Base-by-base conservation (phyloP, 2,329 filamentous ascomycete species). In the Mycosphaerella arachidis region DNA sequence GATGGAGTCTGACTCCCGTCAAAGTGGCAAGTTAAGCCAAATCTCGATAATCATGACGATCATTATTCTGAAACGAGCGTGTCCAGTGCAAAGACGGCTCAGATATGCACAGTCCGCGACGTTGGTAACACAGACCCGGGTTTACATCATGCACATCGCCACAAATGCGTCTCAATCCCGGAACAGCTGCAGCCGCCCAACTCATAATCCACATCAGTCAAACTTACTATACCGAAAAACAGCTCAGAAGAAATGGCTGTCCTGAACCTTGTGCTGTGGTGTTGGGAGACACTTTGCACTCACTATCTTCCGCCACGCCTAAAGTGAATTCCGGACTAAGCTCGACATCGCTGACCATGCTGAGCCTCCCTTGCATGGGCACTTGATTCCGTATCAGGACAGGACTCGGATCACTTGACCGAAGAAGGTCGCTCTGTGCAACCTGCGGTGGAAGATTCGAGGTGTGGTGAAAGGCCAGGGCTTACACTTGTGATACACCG, bases 51-150 rank as follows among this genome's bases (percentile, higher is more conserved):
- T 30, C 18, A 29, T 29, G 5, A 12, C 13, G 20, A 30, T 30
- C 46, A 6, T 52, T 20, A 10, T 33, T 30, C 29, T 31, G 30
- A 35, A 37, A 56, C 40, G 31, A 56, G 5, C 5, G 29, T 5
- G 6, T n/a, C 18, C 54, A 27, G 29, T 35, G n/a, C 6, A 48
- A 56, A 35, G 29, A 7, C 27, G 43, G 43, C 16, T 18, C 45
- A 58, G 37, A 58, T 57, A 60, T 60, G 59, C 58, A 54, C 46
- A 45, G 53, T 52, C 54, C 57, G 59, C 55, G 57, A 59, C 55
- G 29, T 46, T 51, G 53, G 62, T 62, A 40, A 59, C 62, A 64
- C 62, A 60, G 59, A 61, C 20, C 57, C 57, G 57, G 50, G 54
- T 37, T 48, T 48, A 20, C 27, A 51, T 56, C 46, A 48, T 56